Evolutionary conservation across 83 land plant species (phyloP).

Genomic region (Isoetes engelmannii): DNA sequence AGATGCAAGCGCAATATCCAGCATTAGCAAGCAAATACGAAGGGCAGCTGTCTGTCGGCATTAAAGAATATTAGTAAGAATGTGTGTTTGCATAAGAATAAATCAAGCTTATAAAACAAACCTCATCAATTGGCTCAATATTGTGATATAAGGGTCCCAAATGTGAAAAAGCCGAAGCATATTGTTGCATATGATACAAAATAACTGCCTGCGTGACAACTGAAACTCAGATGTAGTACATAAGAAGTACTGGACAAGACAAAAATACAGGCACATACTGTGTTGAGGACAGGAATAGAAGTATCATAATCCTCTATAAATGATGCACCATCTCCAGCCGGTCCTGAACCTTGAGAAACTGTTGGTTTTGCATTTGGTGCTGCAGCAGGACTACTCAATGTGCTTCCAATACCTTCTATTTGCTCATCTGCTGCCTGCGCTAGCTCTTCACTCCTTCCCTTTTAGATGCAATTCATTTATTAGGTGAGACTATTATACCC

Average conservation of each 20-base stretch:
- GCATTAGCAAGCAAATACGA: constrained; percentile 74
- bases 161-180: constrained; percentile 57
- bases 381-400: constrained; percentile 22
- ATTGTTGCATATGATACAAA: constrained; percentile 73
- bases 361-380: constrained; percentile 16
- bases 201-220: constrained; percentile 52
- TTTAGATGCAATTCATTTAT: neutral
- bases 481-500: neutral
- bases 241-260: neutral
- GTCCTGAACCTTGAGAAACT: constrained; percentile 23
- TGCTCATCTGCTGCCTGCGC: constrained; percentile 63
- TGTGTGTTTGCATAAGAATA: neutral
- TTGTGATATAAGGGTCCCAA: constrained; percentile 75
- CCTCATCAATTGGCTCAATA: constrained; percentile 93
- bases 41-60: constrained; percentile 69
- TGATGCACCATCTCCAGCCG: constrained; percentile 25
- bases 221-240: neutral
- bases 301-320: constrained; percentile 72
- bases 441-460: constrained; percentile 64
- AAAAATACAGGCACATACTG: constrained; percentile 37
- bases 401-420: constrained; percentile 28
- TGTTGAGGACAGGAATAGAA: constrained; percentile 67
- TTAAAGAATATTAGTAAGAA: neutral
- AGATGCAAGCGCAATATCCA: constrained; percentile 79
- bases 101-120: neutral